Percentiles rank a stretch among this genome's conserved stretches.
These are phyloP conservation scores for Trichoderma sp. DNA, from an alignment of 2,329 filamentous ascomycete species.

Conservation along the genomic window DNA sequence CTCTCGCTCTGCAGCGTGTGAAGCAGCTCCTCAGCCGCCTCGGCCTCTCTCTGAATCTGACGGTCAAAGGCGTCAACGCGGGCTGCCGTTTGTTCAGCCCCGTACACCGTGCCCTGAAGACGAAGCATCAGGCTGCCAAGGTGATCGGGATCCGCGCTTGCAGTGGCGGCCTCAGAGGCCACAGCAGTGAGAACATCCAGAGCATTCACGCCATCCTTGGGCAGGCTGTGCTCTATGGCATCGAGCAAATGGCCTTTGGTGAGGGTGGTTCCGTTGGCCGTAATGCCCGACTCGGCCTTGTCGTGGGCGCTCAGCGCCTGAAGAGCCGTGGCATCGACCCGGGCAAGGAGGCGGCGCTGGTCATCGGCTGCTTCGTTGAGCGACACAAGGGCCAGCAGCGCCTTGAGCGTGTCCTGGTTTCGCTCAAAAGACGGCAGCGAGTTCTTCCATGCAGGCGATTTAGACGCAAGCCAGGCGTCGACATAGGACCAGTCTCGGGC, in stretches of 20 bases:
- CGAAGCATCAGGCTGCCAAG: conserved; percentile 53
- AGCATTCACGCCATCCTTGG: conserved; percentile 51
- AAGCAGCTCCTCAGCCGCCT: conserved; percentile 39
- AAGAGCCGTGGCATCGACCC: conserved; percentile 59
- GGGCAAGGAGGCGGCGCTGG: conserved; percentile 56
- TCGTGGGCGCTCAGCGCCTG: conserved; percentile 42
- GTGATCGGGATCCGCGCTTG: conserved; percentile 45
- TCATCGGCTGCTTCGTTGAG: conserved; percentile 78
- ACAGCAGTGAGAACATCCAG: conserved; percentile 57
- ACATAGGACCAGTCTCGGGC: conserved; percentile 91
- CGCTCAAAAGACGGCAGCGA: conserved; percentile 74
- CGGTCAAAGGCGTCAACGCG: conserved; percentile 55
- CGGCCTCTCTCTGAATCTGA: conserved; percentile 53
- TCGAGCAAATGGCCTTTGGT: conserved; percentile 45
- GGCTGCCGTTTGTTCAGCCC: conserved; percentile 53
- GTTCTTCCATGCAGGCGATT: conserved; percentile 57
- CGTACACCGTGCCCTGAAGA: conserved; percentile 52
- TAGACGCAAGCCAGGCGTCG: conserved; percentile 75
- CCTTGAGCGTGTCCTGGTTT: conserved; percentile 77
- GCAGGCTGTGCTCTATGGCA: conserved; percentile 54
- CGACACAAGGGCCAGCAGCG: conserved; percentile 68
- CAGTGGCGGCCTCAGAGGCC: conserved; percentile 48
- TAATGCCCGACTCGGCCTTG: conserved; percentile 3
- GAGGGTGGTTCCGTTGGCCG: conserved; percentile 30
- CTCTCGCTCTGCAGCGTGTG: conserved; percentile 41